phyloP scores from a whole-genome alignment of 805 yeast species.

The Phaffomyces antillensis region DNA sequence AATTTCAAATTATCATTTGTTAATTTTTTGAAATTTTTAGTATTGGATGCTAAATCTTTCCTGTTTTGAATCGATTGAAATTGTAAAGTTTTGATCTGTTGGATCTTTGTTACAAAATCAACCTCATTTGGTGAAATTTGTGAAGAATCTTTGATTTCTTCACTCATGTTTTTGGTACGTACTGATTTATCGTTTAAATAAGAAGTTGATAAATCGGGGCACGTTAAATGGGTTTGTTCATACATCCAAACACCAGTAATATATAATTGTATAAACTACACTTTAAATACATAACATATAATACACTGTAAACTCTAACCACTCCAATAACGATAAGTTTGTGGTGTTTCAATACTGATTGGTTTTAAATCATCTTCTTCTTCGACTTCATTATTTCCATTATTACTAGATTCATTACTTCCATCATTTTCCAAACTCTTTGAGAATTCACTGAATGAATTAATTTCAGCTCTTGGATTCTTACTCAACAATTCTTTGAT shows the following conservation, averaged over 20 bases:
- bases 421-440: conserved; percentile 10
- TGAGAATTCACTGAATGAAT: conserved; percentile 13
- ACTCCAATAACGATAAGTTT: conserved; percentile 59
- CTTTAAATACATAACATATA: not conserved
- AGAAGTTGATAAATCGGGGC: not conserved
- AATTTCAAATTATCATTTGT: conserved; percentile 56
- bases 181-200: not conserved
- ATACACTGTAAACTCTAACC: conserved; percentile 25
- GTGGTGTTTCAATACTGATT: conserved; percentile 54
- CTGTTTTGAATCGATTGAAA: conserved; percentile 60
- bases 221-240: not conserved
- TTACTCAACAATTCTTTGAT: conserved; percentile 22
- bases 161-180: not conserved
- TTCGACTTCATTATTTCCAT: conserved; percentile 13
- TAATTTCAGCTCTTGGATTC: conserved; percentile 25
- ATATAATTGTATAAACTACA: too few species aligned
- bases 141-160: not conserved
- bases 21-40: conserved; percentile 79
- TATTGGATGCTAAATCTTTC: conserved; percentile 69
- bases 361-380: conserved; percentile 41
- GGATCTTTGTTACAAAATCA: not conserved
- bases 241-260: not conserved
- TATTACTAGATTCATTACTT: conserved; percentile 11
- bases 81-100: conserved; percentile 56
- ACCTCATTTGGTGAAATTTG: not conserved